Conservation (phyloP, 2,329 filamentous ascomycete species). For the Hypoxylon sp. region DNA sequence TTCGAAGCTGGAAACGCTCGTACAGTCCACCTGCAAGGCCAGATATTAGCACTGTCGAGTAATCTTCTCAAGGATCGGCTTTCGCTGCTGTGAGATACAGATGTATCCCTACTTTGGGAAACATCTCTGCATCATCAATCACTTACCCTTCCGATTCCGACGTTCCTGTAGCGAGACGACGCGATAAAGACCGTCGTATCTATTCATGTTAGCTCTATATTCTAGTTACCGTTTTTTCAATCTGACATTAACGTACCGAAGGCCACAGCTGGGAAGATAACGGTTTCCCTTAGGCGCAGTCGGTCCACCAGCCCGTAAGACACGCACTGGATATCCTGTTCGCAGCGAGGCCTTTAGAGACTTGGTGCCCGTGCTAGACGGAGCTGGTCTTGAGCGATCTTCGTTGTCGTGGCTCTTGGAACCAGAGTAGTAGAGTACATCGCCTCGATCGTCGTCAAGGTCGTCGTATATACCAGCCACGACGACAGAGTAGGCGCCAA, state of each 20-base stretch:
- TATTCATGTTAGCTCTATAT: no score
- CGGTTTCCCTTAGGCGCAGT: conserved; percentile 11
- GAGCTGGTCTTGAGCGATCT: conserved; percentile 20
- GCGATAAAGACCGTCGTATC: conserved; percentile 45
- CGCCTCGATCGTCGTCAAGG: conserved; percentile 32
- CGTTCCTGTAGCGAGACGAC: conserved; percentile 20
- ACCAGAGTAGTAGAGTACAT: conserved; percentile 35
- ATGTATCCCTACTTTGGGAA: not conserved
- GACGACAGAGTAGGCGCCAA: conserved; percentile 43
- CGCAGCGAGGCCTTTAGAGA: conserved; percentile 36
- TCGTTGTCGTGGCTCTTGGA: conserved; percentile 32
- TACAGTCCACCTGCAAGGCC: conserved; percentile 40
- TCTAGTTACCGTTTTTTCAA: no score
- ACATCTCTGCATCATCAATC: not conserved
- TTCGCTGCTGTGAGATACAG: not conserved
- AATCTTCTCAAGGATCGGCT: not conserved
- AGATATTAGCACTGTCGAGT: conserved; percentile 1
- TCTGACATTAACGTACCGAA: no score
- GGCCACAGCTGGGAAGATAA: conserved; percentile 36
- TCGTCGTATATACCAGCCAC: conserved; percentile 30
- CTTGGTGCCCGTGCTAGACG: conserved; percentile 33
- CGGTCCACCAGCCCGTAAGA: conserved; percentile 40
- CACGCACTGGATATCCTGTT: conserved; percentile 36
- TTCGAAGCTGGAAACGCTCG: conserved; percentile 40
- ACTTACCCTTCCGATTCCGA: conserved; percentile 37